These are phyloP conservation scores for Alloascoidea hylecoeti DNA, from an alignment of 805 yeast genomes.

Conservation along the genomic window DNA sequence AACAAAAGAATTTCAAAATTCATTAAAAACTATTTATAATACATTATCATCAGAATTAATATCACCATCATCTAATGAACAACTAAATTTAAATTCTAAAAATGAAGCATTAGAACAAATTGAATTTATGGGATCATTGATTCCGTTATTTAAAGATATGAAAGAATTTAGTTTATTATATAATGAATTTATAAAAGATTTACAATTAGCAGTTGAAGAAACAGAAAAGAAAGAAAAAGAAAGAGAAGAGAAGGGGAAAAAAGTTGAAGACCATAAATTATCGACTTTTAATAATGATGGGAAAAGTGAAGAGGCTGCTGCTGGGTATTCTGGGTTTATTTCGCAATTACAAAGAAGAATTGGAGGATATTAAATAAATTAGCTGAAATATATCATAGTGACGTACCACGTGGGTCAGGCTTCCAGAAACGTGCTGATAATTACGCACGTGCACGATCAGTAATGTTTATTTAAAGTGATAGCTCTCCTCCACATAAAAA, in stretches of 20 bases:
- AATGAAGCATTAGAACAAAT: neutral
- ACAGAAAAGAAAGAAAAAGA: neutral
- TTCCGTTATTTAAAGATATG: neutral
- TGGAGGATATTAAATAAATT: too few species aligned
- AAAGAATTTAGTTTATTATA: neutral
- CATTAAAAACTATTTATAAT: neutral
- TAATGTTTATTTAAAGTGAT: too few species aligned
- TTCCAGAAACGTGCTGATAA: too few species aligned
- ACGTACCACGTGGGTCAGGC: too few species aligned
- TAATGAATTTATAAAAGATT: neutral
- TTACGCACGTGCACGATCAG: too few species aligned
- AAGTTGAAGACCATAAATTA: neutral
- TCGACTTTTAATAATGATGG: neutral
- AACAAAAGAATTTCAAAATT: neutral
- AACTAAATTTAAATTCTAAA: neutral
- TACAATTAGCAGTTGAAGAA: neutral
- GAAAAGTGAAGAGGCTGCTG: neutral
- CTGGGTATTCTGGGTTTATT: neutral
- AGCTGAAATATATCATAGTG: too few species aligned
- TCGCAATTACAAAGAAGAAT: conserved; percentile 1
- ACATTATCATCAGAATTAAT: neutral
- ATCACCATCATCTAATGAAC: neutral
- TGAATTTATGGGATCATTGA: neutral
- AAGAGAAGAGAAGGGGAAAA: neutral
- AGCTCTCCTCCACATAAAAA: too few species aligned